A percentile compares a stretch with the other conserved stretches of the same genome.
Conservation (phyloP, 2,329 filamentous ascomycete species). For the Ophiocordyceps camponoti-leonardi region DNA sequence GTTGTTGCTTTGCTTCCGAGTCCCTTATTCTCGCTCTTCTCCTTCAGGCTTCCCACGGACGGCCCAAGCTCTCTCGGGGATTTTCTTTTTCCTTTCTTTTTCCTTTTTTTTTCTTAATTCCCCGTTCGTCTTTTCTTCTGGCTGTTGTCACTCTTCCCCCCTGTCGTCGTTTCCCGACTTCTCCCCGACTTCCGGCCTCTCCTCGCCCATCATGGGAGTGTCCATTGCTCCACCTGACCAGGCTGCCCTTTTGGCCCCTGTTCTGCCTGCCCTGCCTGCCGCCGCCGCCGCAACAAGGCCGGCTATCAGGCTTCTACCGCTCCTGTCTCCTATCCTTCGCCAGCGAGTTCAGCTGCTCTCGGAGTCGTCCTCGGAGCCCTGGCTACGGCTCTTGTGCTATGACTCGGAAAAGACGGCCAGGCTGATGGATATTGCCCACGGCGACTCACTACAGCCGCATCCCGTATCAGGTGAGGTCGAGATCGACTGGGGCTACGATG, state of each 20-base stretch:
- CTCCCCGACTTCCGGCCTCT: not conserved
- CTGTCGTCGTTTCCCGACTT: not conserved
- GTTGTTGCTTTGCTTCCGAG: too few species aligned
- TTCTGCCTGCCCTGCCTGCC: constrained; percentile 42
- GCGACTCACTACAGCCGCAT: constrained; percentile 57
- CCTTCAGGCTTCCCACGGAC: too few species aligned
- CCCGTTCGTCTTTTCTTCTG: not conserved
- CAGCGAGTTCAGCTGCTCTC: constrained; percentile 51
- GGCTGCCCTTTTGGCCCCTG: constrained; percentile 30
- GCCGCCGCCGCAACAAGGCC: constrained; percentile 41
- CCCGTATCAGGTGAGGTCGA: constrained; percentile 68
- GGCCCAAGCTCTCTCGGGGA: too few species aligned
- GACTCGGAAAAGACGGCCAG: constrained; percentile 36
- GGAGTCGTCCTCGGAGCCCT: constrained; percentile 41
- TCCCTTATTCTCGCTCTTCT: too few species aligned
- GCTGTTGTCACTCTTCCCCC: too few species aligned
- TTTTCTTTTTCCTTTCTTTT: too few species aligned
- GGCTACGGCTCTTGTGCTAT: constrained; percentile 60
- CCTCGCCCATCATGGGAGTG: constrained; percentile 8
- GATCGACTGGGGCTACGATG: constrained; percentile 49
- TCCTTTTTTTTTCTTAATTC: too few species aligned
- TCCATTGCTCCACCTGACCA: constrained; percentile 26
- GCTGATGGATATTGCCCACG: constrained; percentile 43
- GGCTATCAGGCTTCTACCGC: constrained; percentile 36
- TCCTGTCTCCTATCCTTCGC: constrained; percentile 47